A percentile compares a stretch with the other conserved stretches of the same genome.
Evolutionary conservation across 495 filamentous ascomycete species (phyloP).

Genomic region (Glonium stellatum): DNA sequence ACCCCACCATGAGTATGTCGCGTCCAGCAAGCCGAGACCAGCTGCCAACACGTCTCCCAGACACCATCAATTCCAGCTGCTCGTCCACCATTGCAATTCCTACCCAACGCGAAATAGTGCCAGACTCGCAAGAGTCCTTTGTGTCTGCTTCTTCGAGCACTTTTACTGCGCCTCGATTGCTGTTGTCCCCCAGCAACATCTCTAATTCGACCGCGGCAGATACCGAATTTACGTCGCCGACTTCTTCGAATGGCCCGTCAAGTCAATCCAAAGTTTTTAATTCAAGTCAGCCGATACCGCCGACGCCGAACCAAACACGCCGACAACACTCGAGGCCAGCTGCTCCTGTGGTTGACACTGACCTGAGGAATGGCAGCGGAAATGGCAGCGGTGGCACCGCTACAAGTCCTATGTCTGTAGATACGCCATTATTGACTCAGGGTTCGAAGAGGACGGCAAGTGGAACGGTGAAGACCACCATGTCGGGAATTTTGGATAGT

Average conservation of each 20-base stretch:
- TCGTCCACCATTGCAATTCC: background rate
- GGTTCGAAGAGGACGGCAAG: constrained; percentile 26
- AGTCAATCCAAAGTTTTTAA: constrained; percentile 19
- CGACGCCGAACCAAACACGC: constrained; percentile 10
- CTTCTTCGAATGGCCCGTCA: constrained; percentile 14
- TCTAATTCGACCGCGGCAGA: constrained; percentile 20
- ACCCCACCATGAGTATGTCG: constrained; percentile 1
- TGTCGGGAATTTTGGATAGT: constrained; percentile 1
- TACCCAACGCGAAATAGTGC: constrained; percentile 3
- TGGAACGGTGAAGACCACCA: constrained; percentile 18
- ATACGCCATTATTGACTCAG: constrained; percentile 16
- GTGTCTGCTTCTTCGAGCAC: constrained; percentile 17
- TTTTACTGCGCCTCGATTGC: constrained; percentile 9
- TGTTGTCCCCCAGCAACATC: constrained; percentile 23
- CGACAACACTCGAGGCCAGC: constrained; percentile 7
- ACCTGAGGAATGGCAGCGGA: constrained; percentile 7
- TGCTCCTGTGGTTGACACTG: constrained; percentile 18
- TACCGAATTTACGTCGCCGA: constrained; percentile 21
- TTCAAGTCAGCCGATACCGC: constrained; percentile 3
- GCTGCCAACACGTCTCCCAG: constrained; percentile 2
- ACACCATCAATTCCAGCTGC: background rate
- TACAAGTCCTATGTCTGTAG: constrained; percentile 23
- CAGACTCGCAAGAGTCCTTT: constrained; percentile 26
- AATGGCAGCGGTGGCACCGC: constrained; percentile 15
- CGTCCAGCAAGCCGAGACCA: background rate